Base-by-base conservation (phyloP, 768 basidiomycete genomes). In the Rhizopogon salebrosus region DNA sequence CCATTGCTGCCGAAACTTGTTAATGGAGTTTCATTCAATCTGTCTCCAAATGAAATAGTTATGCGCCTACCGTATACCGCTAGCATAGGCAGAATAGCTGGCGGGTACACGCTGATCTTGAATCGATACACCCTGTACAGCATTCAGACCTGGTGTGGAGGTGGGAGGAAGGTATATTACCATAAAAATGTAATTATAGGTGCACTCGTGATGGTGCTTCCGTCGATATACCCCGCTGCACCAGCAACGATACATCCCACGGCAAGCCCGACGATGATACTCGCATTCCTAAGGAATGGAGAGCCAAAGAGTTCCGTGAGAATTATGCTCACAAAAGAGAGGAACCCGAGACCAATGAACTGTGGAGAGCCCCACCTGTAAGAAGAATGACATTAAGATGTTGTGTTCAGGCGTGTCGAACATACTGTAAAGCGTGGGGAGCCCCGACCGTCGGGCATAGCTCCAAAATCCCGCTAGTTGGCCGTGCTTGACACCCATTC, bases 271-370 rank as follows among this genome's bases (percentile, higher is more conserved):
- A 89, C 78, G 49, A 92, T 87, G 58, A 90, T 83, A 26, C 83
- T 84, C 51, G 82, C 78, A 60, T 91, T 92, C 70, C 87, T 87
- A 62, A 94, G 67, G 73, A 94, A 93, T 0, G 90, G 92, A 3
- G 84, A 85, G 6, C 91, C 92, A 57, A 92, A 89, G 18, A 92
- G 68, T 64, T 94, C 90, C 1, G 85, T 85, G 24, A 92, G 64
- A 59, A 92, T 78, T 60, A 92, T 92, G 9, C 80, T 75, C 43
- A 83, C 61, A 68, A 92, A 93, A 0, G 85, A 85, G 26, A 93
- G 74, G 76, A 95, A 93, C 0, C 92, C 92, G 23, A 95, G 79
- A 3, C 92, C 91, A 42, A 92, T 86, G 70, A 89, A 90, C 62
- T 91, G 79, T 0, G 91, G 84, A 0, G 85, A 85, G 8, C 88